Base-by-base conservation (phyloP, 805 yeast species). In the Saturnispora serradocipensis region DNA sequence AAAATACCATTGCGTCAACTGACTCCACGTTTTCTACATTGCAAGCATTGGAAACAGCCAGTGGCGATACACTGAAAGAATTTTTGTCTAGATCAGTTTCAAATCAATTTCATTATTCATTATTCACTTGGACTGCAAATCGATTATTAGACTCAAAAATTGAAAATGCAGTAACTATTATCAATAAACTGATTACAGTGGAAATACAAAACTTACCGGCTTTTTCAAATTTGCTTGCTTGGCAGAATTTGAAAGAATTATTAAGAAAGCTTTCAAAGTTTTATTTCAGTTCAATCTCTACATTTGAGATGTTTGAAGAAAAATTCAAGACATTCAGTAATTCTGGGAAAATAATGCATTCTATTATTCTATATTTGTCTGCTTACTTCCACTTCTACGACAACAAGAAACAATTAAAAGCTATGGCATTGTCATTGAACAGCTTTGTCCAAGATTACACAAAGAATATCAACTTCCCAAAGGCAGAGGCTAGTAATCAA, bases 391-490 rank as follows among this genome's bases (percentile, higher is more conserved):
- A 50, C 8, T 55, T 62, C 15, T 28, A 54, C 11, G 34, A 18
- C 4, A 30, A 53, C n/a, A 25, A 32, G 2, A 6, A 36, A 2
- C 42, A 53, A 25, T 28, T 53, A 9, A 40, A 16, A 13, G 10
- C 45, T 30, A 6, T 52, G 48, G 30, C 36, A 9, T 1, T 34
- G 32, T 13, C 46, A 45, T 43, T 56, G 55, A 9, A 61, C 53
- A 20, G 45, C 22, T 36, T 36, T 40, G 16, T 56, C 5, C 24
- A 38, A 11, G 28, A 45, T 4, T 50, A 67, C 1, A 43, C 72
- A 18, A 49, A 61, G 2, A 44, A 56, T 0, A 54, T 70, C 2
- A 59, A 61, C 8, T 78, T 78, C 54, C 83, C 83, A 0, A 65
- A 61, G 30, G 78, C 82, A 2, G 63, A 68, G 10, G 72, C 48